These are phyloP conservation scores for Clonostachys chloroleuca DNA, from an alignment of 2,329 filamentous ascomycete genomes.

Conservation along the genomic window DNA sequence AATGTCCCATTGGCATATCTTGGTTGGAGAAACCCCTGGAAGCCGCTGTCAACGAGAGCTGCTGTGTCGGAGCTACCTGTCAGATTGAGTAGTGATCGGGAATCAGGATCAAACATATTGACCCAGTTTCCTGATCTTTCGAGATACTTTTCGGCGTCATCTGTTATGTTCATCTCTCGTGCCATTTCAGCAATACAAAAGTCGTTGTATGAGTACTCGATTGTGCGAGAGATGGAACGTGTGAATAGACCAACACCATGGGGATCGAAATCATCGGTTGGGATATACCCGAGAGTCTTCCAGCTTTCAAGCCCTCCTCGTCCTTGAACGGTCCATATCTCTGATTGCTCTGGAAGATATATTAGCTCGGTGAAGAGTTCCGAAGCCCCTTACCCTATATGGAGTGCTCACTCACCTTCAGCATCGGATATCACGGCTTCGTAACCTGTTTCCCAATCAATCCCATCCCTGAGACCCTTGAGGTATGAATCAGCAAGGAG, in stretches of 20 bases:
- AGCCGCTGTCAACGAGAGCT: slow-evolving; percentile 35
- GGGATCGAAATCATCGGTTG: slow-evolving; percentile 61
- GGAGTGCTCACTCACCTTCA: slow-evolving; percentile 42
- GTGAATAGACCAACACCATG: slow-evolving; percentile 61
- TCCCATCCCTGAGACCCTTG: slow-evolving; percentile 60
- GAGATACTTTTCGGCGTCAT: slow-evolving; percentile 55
- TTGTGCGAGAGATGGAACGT: slow-evolving; percentile 66
- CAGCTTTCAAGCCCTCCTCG: slow-evolving; percentile 68
- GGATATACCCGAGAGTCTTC: slow-evolving; percentile 70
- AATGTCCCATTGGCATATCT: slow-evolving; percentile 62
- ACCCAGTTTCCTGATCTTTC: slow-evolving; percentile 62
- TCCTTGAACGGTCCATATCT: slow-evolving; percentile 66
- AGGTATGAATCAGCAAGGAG: slow-evolving; percentile 66
- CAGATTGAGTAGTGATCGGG: slow-evolving; percentile 19
- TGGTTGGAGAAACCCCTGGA: slow-evolving; percentile 68
- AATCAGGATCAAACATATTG: slow-evolving; percentile 54
- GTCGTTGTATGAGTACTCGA: slow-evolving; percentile 80
- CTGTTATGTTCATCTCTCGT: slow-evolving; percentile 44
- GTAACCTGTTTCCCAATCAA: slow-evolving; percentile 69
- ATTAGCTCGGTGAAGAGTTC: neutral
- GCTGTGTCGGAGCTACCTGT: slow-evolving; percentile 28
- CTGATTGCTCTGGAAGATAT: slow-evolving; percentile 29
- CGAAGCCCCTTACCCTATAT: neutral
- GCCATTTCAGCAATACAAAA: slow-evolving; percentile 66
- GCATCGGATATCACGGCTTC: slow-evolving; percentile 71